Evolutionary conservation across 345 rosid species (phyloP), one percentile per base, ranked within the genome.

Genomic region (Gossypium turneri): DNA sequence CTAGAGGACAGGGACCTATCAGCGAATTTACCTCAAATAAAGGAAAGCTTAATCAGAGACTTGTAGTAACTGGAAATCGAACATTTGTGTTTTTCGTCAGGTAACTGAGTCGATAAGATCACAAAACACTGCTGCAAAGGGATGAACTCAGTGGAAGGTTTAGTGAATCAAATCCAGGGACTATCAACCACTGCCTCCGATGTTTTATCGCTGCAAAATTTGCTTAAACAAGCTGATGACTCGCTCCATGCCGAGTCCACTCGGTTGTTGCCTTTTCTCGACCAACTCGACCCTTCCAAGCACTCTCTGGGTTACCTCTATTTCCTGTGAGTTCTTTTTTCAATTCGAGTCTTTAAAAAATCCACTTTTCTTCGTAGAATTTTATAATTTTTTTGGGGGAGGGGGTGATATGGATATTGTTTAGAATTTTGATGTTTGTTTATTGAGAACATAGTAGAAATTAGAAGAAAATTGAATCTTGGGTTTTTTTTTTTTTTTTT

Each of bases 301-400:
- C 91, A 91, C 79, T 89, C 97, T 75, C 91, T 91, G 29, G 92
- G 94, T 73, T 91, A 88, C 83, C 87, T 91, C 58, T 89, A 81
- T 81, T 34, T 91, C 78, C 84, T 89, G 97, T 91, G 80, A 83
- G 78, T 81, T 74, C 17, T 62, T 65, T 34, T 47, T 15, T 25
- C 20, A 11, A 29, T 74, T 7, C 52, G 22, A 44, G 25, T 53
- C 61, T 53, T 70, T 2, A 7, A 24, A 72, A 57, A 43, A 19
- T 17, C 20, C 24, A 58, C 3, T 72, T 58, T 24, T 12, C 4
- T 13, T 34, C 12, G 3, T 15, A 0, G 2, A n/a, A 10, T 10
- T 56, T 24, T 38, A 9, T 17, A 0, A 12, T n/a, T 60, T 19
- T 34, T 65, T 2, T 7, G 3, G 9, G 41, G 41, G 41, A 34